Conservation (phyloP, 2,329 filamentous ascomycete species). For the Colletotrichum tabaci region DNA sequence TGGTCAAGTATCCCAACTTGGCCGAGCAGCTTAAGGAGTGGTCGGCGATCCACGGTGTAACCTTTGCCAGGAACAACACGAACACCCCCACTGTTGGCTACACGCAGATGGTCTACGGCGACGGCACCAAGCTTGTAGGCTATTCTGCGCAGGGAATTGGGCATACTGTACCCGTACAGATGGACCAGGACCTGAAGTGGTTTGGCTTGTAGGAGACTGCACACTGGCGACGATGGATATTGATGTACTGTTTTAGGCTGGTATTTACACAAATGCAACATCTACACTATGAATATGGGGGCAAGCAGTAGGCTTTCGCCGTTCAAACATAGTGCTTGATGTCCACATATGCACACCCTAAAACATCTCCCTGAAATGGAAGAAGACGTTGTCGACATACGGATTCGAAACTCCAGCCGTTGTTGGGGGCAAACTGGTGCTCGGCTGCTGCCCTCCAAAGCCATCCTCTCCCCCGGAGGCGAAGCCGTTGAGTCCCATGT, state of each 20-base stretch:
- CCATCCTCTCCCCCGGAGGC: conserved; percentile 49
- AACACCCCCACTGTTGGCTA: conserved; percentile 49
- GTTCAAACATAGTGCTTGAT: not conserved
- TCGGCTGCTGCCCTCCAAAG: conserved; percentile 45
- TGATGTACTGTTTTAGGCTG: conserved; percentile 4
- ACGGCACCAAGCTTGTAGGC: conserved; percentile 51
- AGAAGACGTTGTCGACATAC: conserved; percentile 51
- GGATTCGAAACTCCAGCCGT: conserved; percentile 43
- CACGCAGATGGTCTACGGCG: conserved; percentile 52
- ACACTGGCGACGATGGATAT: not conserved
- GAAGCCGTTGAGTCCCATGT: conserved; percentile 54
- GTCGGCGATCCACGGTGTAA: conserved; percentile 41
- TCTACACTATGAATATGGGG: conserved; percentile 9
- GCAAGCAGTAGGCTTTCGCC: conserved; percentile 1
- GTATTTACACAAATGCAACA: conserved; percentile 3
- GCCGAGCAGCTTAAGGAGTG: conserved; percentile 45
- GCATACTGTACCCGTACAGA: conserved; percentile 49
- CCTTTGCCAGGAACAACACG: conserved; percentile 47
- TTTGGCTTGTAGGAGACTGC: conserved; percentile 40
- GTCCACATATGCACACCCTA: conserved; percentile 36
- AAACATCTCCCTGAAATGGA: conserved; percentile 57
- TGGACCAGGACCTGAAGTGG: conserved; percentile 42
- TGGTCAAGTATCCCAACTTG: conserved; percentile 52
- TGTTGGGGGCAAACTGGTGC: conserved; percentile 42
- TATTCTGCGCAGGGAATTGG: conserved; percentile 50